phyloP scores from a whole-genome alignment of 371 early-diverging fungal genomes.

The Rhizomucor miehei region DNA sequence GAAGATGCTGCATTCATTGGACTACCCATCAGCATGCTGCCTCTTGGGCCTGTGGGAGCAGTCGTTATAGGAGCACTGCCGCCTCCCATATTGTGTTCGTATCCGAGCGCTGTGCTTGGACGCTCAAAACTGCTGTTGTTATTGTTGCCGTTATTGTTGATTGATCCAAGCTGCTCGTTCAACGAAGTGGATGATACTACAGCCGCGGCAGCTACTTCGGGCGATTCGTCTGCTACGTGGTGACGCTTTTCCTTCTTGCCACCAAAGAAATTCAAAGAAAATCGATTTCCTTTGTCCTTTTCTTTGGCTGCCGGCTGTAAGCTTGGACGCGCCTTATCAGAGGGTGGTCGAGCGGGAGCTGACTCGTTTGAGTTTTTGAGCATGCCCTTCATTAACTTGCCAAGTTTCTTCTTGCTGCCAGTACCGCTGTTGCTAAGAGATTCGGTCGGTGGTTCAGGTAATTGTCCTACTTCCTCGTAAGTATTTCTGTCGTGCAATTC shows the following conservation, averaged over 20 bases:
- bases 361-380: conserved; percentile 8
- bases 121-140: background rate
- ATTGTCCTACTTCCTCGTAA: background rate
- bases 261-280: conserved; percentile 19
- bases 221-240: conserved; percentile 11
- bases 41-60: background rate
- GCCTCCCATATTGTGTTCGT: background rate
- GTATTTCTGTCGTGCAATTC: too few species aligned
- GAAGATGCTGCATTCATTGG: background rate
- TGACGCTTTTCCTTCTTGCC: conserved; percentile 24
- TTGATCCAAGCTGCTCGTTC: too few species aligned
- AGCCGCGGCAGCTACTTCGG: conserved; percentile 3
- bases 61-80: conserved; percentile 4
- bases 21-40: background rate
- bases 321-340: background rate
- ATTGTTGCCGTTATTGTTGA: background rate
- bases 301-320: conserved; percentile 1
- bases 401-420: conserved; percentile 12
- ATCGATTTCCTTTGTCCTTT: conserved; percentile 14
- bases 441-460: background rate
- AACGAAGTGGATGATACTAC: conserved; percentile 1
- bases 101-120: background rate
- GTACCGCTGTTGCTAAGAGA: background rate
- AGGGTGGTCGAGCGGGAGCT: background rate
- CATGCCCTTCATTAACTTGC: conserved; percentile 22